These are phyloP conservation scores for Colletotrichum camelliae DNA, from an alignment of 2,329 filamentous ascomycete genomes.

Conservation along the genomic window DNA sequence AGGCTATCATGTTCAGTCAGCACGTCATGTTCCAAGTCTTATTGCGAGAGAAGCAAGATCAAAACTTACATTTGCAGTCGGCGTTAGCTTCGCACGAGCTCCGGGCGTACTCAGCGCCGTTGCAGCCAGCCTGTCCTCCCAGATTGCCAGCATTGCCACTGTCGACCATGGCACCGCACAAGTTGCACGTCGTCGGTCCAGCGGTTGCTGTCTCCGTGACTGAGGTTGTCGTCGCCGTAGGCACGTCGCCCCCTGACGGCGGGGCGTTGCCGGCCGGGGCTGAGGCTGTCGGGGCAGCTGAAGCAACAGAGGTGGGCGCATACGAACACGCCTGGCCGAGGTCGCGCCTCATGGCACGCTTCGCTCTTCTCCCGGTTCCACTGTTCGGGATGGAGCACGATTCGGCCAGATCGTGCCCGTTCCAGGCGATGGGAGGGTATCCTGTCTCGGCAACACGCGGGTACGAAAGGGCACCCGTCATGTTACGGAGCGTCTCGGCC, in stretches of 20 bases:
- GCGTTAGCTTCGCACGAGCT: not conserved
- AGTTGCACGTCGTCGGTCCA: not conserved
- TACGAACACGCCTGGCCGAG: not conserved
- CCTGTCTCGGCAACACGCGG: not conserved
- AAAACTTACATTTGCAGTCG: not conserved
- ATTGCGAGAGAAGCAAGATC: not conserved
- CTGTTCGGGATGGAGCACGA: not conserved
- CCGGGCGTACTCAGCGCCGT: not conserved
- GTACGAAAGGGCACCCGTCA: not conserved
- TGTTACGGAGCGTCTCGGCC: not conserved
- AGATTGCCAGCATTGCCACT: not conserved
- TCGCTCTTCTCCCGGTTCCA: not conserved
- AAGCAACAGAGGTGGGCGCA: not conserved
- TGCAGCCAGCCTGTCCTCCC: not conserved
- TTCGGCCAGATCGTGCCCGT: not conserved
- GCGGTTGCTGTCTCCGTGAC: not conserved
- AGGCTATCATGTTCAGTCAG: not conserved
- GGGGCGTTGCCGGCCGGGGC: not conserved
- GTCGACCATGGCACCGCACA: not conserved
- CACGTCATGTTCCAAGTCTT: not conserved
- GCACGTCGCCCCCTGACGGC: not conserved
- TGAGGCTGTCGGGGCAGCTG: not conserved
- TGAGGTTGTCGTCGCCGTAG: not conserved
- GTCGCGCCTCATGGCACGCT: not conserved
- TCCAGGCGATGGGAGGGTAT: not conserved